Evolutionary conservation across 2,329 filamentous ascomycete species (phyloP).

Genomic region (Geosmithia flava): DNA sequence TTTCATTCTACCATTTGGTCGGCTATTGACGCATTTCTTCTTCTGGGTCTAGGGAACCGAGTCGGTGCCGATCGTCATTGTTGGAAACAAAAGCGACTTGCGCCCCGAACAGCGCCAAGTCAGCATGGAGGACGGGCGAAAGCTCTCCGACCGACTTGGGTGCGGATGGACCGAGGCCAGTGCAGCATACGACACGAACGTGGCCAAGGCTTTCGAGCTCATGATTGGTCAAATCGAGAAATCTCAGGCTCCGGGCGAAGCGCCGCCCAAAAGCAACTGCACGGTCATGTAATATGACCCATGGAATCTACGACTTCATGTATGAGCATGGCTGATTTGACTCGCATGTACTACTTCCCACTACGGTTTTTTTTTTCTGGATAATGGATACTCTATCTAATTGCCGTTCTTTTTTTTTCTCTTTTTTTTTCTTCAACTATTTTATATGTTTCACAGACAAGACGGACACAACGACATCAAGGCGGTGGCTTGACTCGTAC

Average conservation of each 20-base stretch:
- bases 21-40: not conserved
- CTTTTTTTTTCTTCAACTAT: no score
- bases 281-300: conserved; percentile 55
- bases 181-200: conserved; percentile 89
- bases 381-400: not conserved
- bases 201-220: conserved; percentile 82
- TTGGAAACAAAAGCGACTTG: conserved; percentile 95
- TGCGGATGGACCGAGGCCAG: conserved; percentile 94
- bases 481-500: not conserved
- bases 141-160: conserved; percentile 72
- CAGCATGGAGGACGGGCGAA: conserved; percentile 70
- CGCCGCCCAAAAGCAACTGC: conserved; percentile 71
- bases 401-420: no score
- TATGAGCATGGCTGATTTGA: not conserved
- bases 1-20: not conserved
- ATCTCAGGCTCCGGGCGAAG: conserved; percentile 78
- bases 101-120: conserved; percentile 90
- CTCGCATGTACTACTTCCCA: not conserved
- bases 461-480: not conserved
- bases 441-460: not conserved
- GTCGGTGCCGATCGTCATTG: conserved; percentile 83
- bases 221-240: conserved; percentile 95
- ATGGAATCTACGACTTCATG: not conserved
- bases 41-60: conserved; percentile 59
- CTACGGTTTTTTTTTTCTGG: not conserved